Evolutionary conservation across 2,329 filamentous ascomycete genomes (phyloP), one percentile per base, ranked within the genome.

Genomic region (Passalora sequoiae): DNA sequence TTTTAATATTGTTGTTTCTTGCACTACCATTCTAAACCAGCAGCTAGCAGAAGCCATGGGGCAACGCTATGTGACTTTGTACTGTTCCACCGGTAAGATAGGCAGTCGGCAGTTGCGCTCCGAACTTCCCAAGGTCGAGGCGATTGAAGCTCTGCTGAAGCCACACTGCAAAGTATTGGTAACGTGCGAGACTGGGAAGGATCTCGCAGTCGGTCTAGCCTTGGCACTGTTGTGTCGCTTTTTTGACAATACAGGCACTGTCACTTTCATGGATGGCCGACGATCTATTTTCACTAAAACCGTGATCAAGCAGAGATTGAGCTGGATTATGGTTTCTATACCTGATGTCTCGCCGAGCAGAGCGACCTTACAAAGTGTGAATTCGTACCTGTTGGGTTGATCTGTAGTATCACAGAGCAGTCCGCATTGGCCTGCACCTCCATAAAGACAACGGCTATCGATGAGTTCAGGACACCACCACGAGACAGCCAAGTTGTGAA

Each of bases 291-390:
- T 56, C 70, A 82, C 80, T 61, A 97, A 98, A 66, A 72, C 74
- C 6, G 72, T 84, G 38, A 89, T 97, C 60, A 83, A 86, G 55
- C 78, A 81, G 55, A 77, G 83, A 40, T 72, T 97, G 22, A 83
- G 84, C n/a, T 84, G 82, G 72, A 86, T 97, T 55, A 86, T 91
- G 65, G 83, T 81, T 4, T 79, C 78, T 0, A 83, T 84, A 60
- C 84, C 89, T 1, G 81, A 84, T 54, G 84, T 83, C 2, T 94
- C 94, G 60, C 89, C 91, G 0, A 89, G 83, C 50, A 75, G 92
- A 25, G 76, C 86, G 16, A 96, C 89, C 0, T 69, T 97, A 27
- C 89, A 96, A 66, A 91, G 87, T 54, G 84, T 97, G 4, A 96
- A 97, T 65, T 86, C 86, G 43, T 94, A 87, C 58, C 68, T 97